A percentile compares a stretch with the other conserved stretches of the same genome.
These are phyloP conservation scores for Sugiyamaella novakii DNA, from an alignment of 1,139 yeast species.

Conservation along the genomic window DNA sequence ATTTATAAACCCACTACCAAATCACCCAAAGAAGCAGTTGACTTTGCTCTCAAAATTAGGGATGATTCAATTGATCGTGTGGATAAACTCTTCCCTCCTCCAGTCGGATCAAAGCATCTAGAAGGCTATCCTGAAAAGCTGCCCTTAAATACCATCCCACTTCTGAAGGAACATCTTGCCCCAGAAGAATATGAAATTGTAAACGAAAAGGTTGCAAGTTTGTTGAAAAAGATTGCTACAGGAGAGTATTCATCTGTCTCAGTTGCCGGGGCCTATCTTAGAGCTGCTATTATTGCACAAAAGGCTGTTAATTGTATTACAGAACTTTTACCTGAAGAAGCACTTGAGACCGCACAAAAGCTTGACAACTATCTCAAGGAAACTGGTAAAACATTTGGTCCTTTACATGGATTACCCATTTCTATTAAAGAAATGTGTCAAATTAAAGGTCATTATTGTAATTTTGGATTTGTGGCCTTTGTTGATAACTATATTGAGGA, in stretches of 20 bases:
- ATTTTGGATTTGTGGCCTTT: slow-evolving; percentile 46
- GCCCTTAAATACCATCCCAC: slow-evolving; percentile 35
- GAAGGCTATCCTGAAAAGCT: slow-evolving; percentile 34
- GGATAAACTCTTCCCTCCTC: slow-evolving; percentile 35
- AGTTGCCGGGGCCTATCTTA: slow-evolving; percentile 46
- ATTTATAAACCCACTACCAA: slow-evolving; percentile 13
- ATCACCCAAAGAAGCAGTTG: slow-evolving; percentile 20
- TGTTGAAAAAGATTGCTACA: slow-evolving; percentile 45
- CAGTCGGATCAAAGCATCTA: slow-evolving; percentile 31
- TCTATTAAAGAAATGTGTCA: slow-evolving; percentile 54
- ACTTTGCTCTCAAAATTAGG: slow-evolving; percentile 27
- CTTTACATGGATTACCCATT: slow-evolving; percentile 55
- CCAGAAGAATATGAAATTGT: slow-evolving; percentile 36
- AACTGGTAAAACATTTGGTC: slow-evolving; percentile 63
- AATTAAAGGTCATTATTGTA: slow-evolving; percentile 48
- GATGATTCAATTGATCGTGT: slow-evolving; percentile 37
- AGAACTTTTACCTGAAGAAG: slow-evolving; percentile 57
- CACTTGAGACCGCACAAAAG: slow-evolving; percentile 50
- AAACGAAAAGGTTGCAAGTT: slow-evolving; percentile 37
- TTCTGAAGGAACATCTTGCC: slow-evolving; percentile 32
- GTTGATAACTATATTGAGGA: slow-evolving; percentile 36
- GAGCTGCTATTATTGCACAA: slow-evolving; percentile 59
- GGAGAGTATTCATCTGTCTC: slow-evolving; percentile 40
- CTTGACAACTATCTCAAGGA: slow-evolving; percentile 55
- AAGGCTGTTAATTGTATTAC: slow-evolving; percentile 60